Conservation (phyloP, 192 early-diverging fungal genomes). For the Rhizophagus prolifer region DNA sequence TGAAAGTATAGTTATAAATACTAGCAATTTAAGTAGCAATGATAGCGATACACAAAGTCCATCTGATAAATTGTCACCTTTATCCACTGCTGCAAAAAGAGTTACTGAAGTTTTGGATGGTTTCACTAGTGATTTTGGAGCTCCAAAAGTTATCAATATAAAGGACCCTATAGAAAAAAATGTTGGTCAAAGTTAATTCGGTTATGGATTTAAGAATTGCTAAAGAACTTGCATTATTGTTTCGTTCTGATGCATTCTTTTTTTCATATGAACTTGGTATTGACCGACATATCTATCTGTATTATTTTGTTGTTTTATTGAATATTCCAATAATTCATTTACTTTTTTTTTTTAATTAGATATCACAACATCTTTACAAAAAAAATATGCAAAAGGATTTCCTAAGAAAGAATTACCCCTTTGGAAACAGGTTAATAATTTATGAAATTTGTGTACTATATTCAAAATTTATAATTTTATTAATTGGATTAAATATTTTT, state of each 20-base stretch:
- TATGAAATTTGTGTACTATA: not conserved
- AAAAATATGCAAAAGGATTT: conserved; percentile 29
- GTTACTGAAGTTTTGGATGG: conserved; percentile 18
- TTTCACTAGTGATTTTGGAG: not conserved
- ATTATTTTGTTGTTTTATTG: conserved; percentile 24
- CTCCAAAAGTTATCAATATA: not conserved
- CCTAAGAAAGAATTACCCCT: conserved; percentile 23
- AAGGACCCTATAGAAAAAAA: conserved; percentile 7
- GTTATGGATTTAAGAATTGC: conserved; percentile 48
- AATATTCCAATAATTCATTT: conserved; percentile 1
- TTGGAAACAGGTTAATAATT: conserved; percentile 35
- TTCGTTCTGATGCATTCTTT: conserved; percentile 46
- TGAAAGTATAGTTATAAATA: not conserved
- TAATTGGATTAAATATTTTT: not conserved
- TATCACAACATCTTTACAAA: conserved; percentile 44
- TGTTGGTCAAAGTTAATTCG: not conserved
- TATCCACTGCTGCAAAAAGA: conserved; percentile 1
- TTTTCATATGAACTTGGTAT: conserved; percentile 48
- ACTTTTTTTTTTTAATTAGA: conserved; percentile 30
- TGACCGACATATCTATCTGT: not conserved
- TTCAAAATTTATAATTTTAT: not conserved
- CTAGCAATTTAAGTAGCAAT: not conserved
- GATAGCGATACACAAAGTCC: not conserved
- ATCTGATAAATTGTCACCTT: not conserved
- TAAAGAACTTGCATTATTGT: conserved; percentile 47